Evolutionary conservation across 305 asterid species (phyloP).

Genomic region (Salvia sclarea): DNA sequence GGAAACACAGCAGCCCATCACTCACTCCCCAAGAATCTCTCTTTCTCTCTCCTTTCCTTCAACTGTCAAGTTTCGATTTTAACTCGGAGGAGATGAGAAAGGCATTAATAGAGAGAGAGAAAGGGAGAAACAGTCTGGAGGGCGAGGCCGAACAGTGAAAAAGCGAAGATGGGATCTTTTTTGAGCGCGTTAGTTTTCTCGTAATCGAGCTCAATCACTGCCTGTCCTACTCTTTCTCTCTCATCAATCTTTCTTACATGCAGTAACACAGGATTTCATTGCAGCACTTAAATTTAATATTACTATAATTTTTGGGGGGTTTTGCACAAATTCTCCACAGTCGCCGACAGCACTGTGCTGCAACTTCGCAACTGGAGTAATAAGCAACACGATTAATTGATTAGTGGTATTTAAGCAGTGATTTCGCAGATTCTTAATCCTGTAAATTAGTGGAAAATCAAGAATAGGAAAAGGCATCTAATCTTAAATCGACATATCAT

Average conservation of each 20-base stretch:
- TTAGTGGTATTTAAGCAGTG: constrained; percentile 21
- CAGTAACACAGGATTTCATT: constrained; percentile 28
- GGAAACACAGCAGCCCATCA: constrained; percentile 62
- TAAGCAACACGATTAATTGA: constrained; percentile 26
- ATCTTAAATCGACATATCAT: constrained; percentile 5
- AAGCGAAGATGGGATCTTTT: constrained; percentile 28
- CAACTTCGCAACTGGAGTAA: neutral
- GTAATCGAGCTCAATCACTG: constrained; percentile 25
- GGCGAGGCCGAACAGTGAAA: constrained; percentile 5
- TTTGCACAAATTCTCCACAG: constrained; percentile 24
- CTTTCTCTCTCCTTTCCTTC: constrained; percentile 17
- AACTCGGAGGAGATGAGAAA: constrained; percentile 21
- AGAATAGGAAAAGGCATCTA: constrained; percentile 25
- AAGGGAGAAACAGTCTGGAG: constrained; percentile 13
- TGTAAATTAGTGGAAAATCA: constrained; percentile 31
- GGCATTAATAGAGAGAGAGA: constrained; percentile 14
- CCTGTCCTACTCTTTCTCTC: constrained; percentile 9
- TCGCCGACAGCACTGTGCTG: constrained; percentile 20
- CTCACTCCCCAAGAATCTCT: constrained; percentile 19
- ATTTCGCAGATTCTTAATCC: constrained; percentile 33
- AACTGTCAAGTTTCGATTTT: constrained; percentile 27
- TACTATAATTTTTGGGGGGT: neutral
- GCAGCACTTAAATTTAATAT: constrained; percentile 16
- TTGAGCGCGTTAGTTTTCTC: constrained; percentile 17
- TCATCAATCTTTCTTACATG: constrained; percentile 35